Conservation (phyloP, 495 filamentous ascomycete genomes). For the Podospora comata region DNA sequence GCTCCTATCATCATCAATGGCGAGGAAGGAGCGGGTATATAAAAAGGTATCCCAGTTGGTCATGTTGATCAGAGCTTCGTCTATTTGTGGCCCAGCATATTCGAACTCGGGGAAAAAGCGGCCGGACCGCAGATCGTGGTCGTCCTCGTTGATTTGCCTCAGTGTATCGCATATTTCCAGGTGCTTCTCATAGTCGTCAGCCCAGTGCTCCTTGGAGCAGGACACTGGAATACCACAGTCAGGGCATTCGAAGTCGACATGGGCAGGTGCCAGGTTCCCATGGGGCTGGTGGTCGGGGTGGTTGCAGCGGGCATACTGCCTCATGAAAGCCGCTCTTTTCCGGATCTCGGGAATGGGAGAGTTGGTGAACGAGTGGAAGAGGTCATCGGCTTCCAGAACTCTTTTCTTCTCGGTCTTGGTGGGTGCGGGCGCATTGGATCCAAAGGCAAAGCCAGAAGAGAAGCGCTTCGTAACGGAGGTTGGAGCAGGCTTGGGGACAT, state of each 20-base stretch:
- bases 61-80: conserved; percentile 92
- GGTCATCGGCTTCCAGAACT: conserved; percentile 71
- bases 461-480: conserved; percentile 18
- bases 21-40: conserved; percentile 82
- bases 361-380: conserved; percentile 86
- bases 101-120: conserved; percentile 92
- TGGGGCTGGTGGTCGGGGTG: conserved; percentile 74
- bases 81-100: conserved; percentile 82
- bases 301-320: conserved; percentile 85
- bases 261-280: conserved; percentile 59
- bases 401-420: conserved; percentile 16
- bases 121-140: conserved; percentile 88
- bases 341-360: conserved; percentile 85
- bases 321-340: conserved; percentile 80
- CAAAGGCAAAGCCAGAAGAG: conserved; percentile 21
- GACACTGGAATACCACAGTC: conserved; percentile 94
- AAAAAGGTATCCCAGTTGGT: conserved; percentile 97
- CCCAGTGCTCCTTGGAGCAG: conserved; percentile 91
- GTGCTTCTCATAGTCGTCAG: conserved; percentile 88
- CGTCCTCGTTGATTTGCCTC: conserved; percentile 92
- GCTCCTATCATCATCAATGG: conserved; percentile 80
- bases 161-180: conserved; percentile 89
- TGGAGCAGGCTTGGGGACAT: not conserved
- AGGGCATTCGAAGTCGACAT: conserved; percentile 90
- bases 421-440: not conserved